These are phyloP conservation scores for Russula ochroleuca DNA, from an alignment of 768 basidiomycete genomes.

Conservation along the genomic window DNA sequence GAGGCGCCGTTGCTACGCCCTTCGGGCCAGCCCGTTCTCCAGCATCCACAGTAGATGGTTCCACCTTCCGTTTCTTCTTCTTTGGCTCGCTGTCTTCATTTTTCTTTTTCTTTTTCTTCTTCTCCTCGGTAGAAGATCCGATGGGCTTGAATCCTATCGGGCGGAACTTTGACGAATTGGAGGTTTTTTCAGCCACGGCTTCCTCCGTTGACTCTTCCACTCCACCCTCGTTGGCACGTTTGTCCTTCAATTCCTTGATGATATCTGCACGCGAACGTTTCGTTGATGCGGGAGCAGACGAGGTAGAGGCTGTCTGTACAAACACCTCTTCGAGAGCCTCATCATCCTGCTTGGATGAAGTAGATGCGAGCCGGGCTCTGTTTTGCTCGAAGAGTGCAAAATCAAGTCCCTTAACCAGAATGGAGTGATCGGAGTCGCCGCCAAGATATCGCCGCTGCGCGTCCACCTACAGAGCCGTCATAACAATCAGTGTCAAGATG, in stretches of 20 bases:
- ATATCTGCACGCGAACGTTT: constrained; percentile 81
- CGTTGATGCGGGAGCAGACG: constrained; percentile 37
- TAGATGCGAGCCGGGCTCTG: constrained; percentile 56
- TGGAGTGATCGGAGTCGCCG: constrained; percentile 78
- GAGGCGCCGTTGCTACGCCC: constrained; percentile 7
- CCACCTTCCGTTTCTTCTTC: constrained; percentile 56
- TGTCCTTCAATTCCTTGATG: constrained; percentile 65
- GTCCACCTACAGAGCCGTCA: constrained; percentile 48
- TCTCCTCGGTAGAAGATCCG: constrained; percentile 36
- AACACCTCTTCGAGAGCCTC: constrained; percentile 79
- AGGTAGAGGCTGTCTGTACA: constrained; percentile 39
- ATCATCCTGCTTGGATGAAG: constrained; percentile 57
- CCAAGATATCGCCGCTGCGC: constrained; percentile 74
- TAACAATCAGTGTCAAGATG: background rate
- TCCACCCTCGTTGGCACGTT: constrained; percentile 36
- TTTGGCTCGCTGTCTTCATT: constrained; percentile 47
- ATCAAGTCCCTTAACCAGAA: constrained; percentile 89
- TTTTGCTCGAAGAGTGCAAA: constrained; percentile 80
- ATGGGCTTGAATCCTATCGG: constrained; percentile 66
- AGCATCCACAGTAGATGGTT: constrained; percentile 28
- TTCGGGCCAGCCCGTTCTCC: constrained; percentile 21
- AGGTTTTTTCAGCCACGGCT: constrained; percentile 38
- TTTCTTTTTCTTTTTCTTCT: constrained; percentile 48
- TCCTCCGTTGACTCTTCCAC: constrained; percentile 26
- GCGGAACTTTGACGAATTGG: constrained; percentile 40